Evolutionary conservation across 352 stramenopile genomes (phyloP).

Genomic region (Aphanomyces stellatus): DNA sequence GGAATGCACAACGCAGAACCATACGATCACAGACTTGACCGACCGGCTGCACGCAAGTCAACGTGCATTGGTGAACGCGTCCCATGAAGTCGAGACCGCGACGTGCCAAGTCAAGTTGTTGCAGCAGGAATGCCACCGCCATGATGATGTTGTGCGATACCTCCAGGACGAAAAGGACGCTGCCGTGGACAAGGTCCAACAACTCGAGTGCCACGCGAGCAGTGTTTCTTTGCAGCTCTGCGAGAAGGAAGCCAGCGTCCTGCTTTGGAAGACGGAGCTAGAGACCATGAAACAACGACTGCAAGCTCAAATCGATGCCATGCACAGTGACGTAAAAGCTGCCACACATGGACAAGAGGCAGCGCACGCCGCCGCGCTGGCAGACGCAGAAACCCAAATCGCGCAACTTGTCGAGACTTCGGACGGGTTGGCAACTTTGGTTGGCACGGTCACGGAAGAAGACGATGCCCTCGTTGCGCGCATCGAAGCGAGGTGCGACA

Average conservation of each 20-base stretch:
- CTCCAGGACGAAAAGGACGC: not conserved
- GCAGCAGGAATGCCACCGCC: not conserved
- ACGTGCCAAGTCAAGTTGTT: not conserved
- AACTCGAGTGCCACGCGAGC: not conserved
- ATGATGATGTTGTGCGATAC: not conserved
- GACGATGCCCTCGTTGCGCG: conserved; percentile 1
- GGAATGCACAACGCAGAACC: not conserved
- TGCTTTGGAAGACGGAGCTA: not conserved
- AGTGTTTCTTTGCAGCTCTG: not conserved
- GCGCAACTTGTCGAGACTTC: not conserved
- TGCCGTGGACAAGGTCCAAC: not conserved
- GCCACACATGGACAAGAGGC: not conserved
- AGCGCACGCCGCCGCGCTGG: not conserved
- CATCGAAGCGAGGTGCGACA: not conserved
- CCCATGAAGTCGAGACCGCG: not conserved
- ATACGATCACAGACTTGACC: not conserved
- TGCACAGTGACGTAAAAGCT: not conserved
- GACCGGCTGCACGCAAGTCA: not conserved
- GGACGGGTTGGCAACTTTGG: not conserved
- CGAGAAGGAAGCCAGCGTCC: not conserved
- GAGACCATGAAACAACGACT: not conserved
- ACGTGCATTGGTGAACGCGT: not conserved
- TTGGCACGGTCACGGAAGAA: not conserved
- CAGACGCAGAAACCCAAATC: not conserved
- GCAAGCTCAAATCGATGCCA: not conserved